Evolutionary conservation across 805 yeast genomes (phyloP).

Genomic region (Pichia eremophila): DNA sequence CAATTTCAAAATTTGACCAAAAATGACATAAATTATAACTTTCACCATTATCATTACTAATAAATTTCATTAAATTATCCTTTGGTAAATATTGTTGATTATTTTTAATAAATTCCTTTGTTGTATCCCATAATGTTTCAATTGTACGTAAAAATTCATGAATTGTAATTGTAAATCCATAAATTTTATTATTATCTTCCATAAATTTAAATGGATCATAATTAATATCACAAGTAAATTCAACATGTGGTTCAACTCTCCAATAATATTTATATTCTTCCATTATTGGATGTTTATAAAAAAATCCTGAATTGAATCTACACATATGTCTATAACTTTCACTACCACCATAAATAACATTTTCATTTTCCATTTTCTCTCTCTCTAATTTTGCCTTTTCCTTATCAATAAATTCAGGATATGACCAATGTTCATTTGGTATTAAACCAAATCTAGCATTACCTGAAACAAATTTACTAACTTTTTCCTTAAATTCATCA

Average conservation of each 20-base stretch:
- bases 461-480: conserved; percentile 53
- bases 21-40: conserved; percentile 70
- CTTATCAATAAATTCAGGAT: conserved; percentile 72
- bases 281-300: conserved; percentile 51
- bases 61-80: conserved; percentile 52
- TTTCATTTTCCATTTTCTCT: conserved; percentile 38
- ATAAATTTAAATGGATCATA: conserved; percentile 55
- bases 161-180: conserved; percentile 60
- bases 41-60: conserved; percentile 54
- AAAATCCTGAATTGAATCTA: conserved; percentile 38
- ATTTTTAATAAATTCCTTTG: conserved; percentile 33
- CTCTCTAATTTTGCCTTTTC: conserved; percentile 59
- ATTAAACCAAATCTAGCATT: conserved; percentile 61
- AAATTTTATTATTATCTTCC: conserved; percentile 44
- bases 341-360: conserved; percentile 31
- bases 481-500: conserved; percentile 54
- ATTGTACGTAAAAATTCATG: conserved; percentile 57
- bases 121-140: conserved; percentile 46
- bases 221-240: conserved; percentile 50
- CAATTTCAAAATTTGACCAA: conserved; percentile 76
- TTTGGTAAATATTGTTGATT: conserved; percentile 33
- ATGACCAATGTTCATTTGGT: conserved; percentile 77
- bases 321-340: conserved; percentile 41
- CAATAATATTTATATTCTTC: conserved; percentile 58
- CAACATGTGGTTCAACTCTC: conserved; percentile 69